phyloP scores from a whole-genome alignment of 805 yeast species.

The Pichia sporocuriosa region DNA sequence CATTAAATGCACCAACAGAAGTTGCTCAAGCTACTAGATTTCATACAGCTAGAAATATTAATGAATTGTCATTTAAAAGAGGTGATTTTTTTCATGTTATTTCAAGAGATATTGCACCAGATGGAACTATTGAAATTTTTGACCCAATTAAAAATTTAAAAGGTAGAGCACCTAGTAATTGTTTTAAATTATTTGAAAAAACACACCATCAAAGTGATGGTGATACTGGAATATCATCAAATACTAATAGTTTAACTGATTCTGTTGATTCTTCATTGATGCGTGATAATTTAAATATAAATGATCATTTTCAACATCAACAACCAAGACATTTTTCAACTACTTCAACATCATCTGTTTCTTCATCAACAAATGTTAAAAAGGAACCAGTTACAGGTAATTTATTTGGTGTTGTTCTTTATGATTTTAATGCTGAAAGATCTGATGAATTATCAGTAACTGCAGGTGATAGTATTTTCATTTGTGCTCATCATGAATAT shows the following conservation, averaged over 20 bases:
- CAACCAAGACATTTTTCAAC: not conserved
- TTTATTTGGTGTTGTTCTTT: conserved; percentile 78
- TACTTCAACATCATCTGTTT: not conserved
- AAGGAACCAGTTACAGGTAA: conserved; percentile 24
- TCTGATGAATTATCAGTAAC: conserved; percentile 78
- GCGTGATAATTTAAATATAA: not conserved
- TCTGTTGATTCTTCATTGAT: too few species aligned
- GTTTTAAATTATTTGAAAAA: conserved; percentile 72
- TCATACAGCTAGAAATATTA: conserved; percentile 72
- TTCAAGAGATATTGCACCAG: conserved; percentile 37
- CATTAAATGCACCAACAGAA: conserved; percentile 56
- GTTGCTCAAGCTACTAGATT: conserved; percentile 78
- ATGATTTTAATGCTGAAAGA: conserved; percentile 77
- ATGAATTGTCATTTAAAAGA: conserved; percentile 67
- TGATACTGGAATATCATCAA: conserved; percentile 6
- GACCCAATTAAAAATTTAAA: conserved; percentile 71
- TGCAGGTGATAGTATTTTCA: conserved; percentile 83
- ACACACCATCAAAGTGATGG: conserved; percentile 36
- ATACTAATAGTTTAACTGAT: not conserved
- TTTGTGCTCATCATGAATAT: conserved; percentile 92
- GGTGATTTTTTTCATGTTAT: conserved; percentile 89
- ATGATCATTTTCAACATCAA: not conserved
- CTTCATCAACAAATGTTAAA: conserved; percentile 7
- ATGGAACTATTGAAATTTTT: conserved; percentile 66
- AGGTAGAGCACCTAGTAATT: conserved; percentile 84